These are phyloP conservation scores for Willaertia magna DNA, from an alignment of 208 protist genomes.

Conservation along the genomic window DNA sequence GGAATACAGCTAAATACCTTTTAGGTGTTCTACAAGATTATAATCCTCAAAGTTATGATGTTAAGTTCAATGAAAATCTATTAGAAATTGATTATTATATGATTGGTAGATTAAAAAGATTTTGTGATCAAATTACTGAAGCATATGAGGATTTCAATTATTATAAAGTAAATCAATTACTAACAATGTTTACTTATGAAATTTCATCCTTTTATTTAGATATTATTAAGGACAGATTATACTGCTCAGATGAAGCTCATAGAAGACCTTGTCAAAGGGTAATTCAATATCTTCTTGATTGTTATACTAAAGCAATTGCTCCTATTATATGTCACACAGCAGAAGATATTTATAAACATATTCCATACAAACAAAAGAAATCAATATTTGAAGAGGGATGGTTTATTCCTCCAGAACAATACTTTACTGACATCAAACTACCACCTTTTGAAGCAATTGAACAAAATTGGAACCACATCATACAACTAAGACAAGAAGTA, in stretches of 20 bases:
- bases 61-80: background rate
- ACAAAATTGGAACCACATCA: background rate
- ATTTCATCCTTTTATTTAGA: slow-evolving; percentile 56
- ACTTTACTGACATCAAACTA: background rate
- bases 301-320: slow-evolving; percentile 26
- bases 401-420: background rate
- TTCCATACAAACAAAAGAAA: slow-evolving; percentile 7
- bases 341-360: slow-evolving; percentile 38
- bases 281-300: slow-evolving; percentile 24
- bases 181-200: background rate
- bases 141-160: slow-evolving; percentile 15
- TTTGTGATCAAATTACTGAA: slow-evolving; percentile 12
- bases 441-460: background rate
- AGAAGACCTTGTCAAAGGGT: slow-evolving; percentile 36
- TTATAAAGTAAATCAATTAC: background rate
- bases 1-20: slow-evolving; percentile 39
- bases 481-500: background rate
- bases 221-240: slow-evolving; percentile 49
- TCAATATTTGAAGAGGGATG: background rate
- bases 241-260: slow-evolving; percentile 26
- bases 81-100: slow-evolving; percentile 21
- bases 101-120: slow-evolving; percentile 27
- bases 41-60: background rate
- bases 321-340: slow-evolving; percentile 40
- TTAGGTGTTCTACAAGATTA: slow-evolving; percentile 40